These are phyloP conservation scores for Herpomyces periplanetae DNA, from an alignment of 2,329 filamentous ascomycete species.

Conservation along the genomic window DNA sequence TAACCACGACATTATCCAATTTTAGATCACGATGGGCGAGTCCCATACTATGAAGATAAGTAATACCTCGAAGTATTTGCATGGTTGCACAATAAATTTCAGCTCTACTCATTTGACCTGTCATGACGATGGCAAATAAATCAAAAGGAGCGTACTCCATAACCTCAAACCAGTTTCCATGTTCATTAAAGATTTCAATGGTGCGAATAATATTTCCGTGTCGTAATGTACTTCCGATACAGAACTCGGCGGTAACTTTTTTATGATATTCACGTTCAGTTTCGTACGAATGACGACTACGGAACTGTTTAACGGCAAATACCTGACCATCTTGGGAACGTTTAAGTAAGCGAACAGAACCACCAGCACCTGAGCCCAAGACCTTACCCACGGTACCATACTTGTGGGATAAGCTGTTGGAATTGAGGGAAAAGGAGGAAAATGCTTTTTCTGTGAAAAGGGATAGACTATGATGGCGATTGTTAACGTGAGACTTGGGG, in stretches of 20 bases:
- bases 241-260: slow-evolving; percentile 92
- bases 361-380: slow-evolving; percentile 64
- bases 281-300: slow-evolving; percentile 64
- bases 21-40: slow-evolving; percentile 81
- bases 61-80: slow-evolving; percentile 74
- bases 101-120: slow-evolving; percentile 68
- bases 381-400: slow-evolving; percentile 90
- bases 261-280: slow-evolving; percentile 84
- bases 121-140: slow-evolving; percentile 94
- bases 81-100: slow-evolving; percentile 69
- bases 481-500: slow-evolving; percentile 11
- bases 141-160: slow-evolving; percentile 96
- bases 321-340: slow-evolving; percentile 63
- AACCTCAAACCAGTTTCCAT: slow-evolving; percentile 77
- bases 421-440: slow-evolving; percentile 62
- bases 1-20: slow-evolving; percentile 89
- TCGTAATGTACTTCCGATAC: slow-evolving; percentile 76
- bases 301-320: slow-evolving; percentile 90
- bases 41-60: slow-evolving; percentile 76
- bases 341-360: slow-evolving; percentile 76
- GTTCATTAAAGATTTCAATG: slow-evolving; percentile 77
- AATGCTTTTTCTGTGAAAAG: slow-evolving; percentile 3
- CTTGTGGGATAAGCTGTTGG: slow-evolving; percentile 55
- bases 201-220: slow-evolving; percentile 97
- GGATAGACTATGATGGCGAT: background rate